Evolutionary conservation across 805 yeast genomes (phyloP), one percentile per base, ranked within the genome.

Genomic region (Yamadazyma phyllophila): DNA sequence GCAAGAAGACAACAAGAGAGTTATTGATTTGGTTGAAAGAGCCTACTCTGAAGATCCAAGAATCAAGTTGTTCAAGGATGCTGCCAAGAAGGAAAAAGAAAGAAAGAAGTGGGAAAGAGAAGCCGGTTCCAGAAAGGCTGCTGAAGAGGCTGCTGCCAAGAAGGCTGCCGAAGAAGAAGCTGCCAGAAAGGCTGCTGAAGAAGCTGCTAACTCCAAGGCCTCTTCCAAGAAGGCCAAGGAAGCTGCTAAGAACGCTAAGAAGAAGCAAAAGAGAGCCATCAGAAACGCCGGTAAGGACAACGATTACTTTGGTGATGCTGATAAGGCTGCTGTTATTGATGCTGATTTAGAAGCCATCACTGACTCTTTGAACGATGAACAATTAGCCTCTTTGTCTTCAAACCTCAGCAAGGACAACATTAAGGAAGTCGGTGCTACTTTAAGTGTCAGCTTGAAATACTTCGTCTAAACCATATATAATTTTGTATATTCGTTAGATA

Each of bases 91-190:
- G 67, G 98, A 88, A 67, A 92, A 92, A 78, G 99, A 88, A 64
- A 82, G 82, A 69, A 82, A 77, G 78, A 94, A 92, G 73, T 92
- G 98, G 98, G 98, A 94, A 70, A 87, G 84, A 68, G 98, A 91
- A 69, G 96, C 98, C 44, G 98, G 97, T 58, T 82, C 96, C 27
- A 87, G 98, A 77, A 84, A 89, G 66, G 98, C 95, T 54, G 97
- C 96, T 51, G 99, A 89, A 69, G 86, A 79, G 63, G 96, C 92
- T 41, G 84, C 86, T 65, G 82, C 81, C 47, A 85, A 84, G 71
- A 85, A 83, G 64, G 97, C 87, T 58, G 96, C 86, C 43, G 98
- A 87, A 60, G 97, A 88, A 61, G 82, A 74, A 54, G 88, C 85
- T 56, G 82, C 82, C 58, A 82, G 80, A 54, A 83, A 81, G 62